A percentile compares a stretch with the other conserved stretches of the same genome.
phyloP scores from a whole-genome alignment of 179 eudicot genomes.

The Vitellaria paradoxa region DNA sequence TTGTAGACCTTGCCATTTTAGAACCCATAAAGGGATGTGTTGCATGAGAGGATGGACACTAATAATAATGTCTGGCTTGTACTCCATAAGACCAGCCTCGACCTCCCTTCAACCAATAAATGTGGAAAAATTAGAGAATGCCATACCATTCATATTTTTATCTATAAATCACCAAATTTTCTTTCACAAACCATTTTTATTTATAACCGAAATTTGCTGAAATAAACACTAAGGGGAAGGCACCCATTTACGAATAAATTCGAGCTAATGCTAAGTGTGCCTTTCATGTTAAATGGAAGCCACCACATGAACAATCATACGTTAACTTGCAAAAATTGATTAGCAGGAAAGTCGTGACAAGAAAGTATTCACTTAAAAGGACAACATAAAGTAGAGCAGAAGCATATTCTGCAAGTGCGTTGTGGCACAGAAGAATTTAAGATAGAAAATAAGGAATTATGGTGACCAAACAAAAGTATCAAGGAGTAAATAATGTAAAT shows the following conservation, averaged over 20 bases:
- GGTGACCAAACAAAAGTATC: background rate
- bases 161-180: background rate
- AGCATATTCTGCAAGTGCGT: background rate
- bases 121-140: background rate
- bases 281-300: too few species aligned
- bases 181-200: background rate
- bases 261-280: too few species aligned
- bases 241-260: too few species aligned
- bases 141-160: background rate
- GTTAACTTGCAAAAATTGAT: background rate
- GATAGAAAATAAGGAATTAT: background rate
- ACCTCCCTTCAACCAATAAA: conserved; percentile 59
- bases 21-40: conserved; percentile 86
- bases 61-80: conserved; percentile 82
- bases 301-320: background rate
- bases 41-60: conserved; percentile 97
- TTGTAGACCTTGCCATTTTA: conserved; percentile 81
- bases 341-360: background rate
- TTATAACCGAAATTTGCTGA: too few species aligned
- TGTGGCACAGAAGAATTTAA: background rate
- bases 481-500: background rate
- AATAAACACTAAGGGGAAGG: background rate
- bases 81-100: conserved; percentile 88
- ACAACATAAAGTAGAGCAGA: background rate
- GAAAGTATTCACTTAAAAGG: background rate